Base-by-base conservation (phyloP, 306 rosid genomes). In the Lathyrus tuberosus region DNA sequence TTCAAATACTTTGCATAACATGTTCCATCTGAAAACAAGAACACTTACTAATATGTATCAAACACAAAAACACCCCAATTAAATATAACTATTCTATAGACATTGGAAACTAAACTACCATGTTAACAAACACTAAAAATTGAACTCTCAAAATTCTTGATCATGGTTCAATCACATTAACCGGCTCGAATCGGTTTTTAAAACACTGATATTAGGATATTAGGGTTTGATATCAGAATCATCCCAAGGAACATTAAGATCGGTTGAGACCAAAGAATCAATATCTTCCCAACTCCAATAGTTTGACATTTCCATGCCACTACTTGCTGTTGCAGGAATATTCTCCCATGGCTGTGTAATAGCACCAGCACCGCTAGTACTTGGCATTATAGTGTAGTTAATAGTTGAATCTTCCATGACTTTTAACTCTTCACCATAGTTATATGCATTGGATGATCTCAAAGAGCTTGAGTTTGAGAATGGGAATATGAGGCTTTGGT, bases 281-380 rank as follows among this genome's bases (percentile, higher is more conserved):
- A 94, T 80, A 31, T 90, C 97, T 1, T 94, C 98, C 97, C 97
- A 94, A 67, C 78, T 89, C 97, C 96, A 94, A 81, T 83, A 84
- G 60, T 57, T 86, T 42, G 90, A 30, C 80, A 79, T 76, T 74
- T 83, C 85, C 82, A 77, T 56, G 37, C 62, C 83, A 49, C n/a
- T 56, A 60, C 68, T 73, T 67, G 80, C 38, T 37, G 81, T 38
- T 41, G 86, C 30, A 13, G 83, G 72, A 10, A 80, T 65, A 0
- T 7, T 35, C 77, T 83, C 83, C 97, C 93, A 86, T 66, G 80
- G 87, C 17, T 81, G 91, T 69, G 79, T 66, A 62, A 70, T 66
- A 64, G 61, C 75, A 48, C 77, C 69, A 35, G 12, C 20, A 9
- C 77, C 53, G 20, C 76, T 53, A 5, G 82, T 67, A 48, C 51